Base-by-base conservation (phyloP, 352 stramenopile genomes). In the Elongisporangium prolatum region DNA sequence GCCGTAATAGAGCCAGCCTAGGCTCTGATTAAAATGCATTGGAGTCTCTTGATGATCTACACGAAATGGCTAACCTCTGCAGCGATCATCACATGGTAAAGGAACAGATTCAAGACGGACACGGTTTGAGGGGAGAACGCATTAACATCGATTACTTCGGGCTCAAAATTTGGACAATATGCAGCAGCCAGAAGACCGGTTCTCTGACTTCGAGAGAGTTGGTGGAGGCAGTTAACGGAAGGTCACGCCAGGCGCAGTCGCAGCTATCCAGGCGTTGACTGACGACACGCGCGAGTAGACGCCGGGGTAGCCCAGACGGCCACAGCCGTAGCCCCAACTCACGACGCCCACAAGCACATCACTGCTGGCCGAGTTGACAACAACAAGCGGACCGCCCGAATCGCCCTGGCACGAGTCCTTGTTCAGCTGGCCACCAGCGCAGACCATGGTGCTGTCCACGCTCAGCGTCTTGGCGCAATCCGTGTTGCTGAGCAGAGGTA, bases 251-350 rank as follows among this genome's bases (percentile, higher is more conserved):
- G 58, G 56, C 3, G 68, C 65, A 22, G 72, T 44, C 8, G 20
- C 63, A 24, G 60, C 64, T 51, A 88, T 80, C 75, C 78, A 88
- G 22, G 56, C 49, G 21, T 71, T 66, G 9, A 49, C 74, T 50
- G 71, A 63, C 21, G 78, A 80, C 40, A 88, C 57, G 22, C 74
- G 68, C 2, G 77, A 71, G 67, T 88, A 86, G 8, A 90, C 74
- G 24, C 73, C 78, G 0, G 80, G 80, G 20, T 83, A 62, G n/a
- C 70, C 71, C 18, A 61, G 67, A 13, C 68, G 62, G 1, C 74
- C 77, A 44, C 80, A 90, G n/a, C 73, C 77, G 20, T 78, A 59
- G 16, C 75, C 77, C 77, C 77, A 89, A 58, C 77, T 88, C 14
- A 84, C 77, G n/a, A 89, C 66, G 2, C 75, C 80, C 21, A 89